A percentile compares a stretch with the other conserved stretches of the same genome.
Evolutionary conservation across 129 eudicot genomes (phyloP).

Genomic region (Saposhnikovia divaricata): DNA sequence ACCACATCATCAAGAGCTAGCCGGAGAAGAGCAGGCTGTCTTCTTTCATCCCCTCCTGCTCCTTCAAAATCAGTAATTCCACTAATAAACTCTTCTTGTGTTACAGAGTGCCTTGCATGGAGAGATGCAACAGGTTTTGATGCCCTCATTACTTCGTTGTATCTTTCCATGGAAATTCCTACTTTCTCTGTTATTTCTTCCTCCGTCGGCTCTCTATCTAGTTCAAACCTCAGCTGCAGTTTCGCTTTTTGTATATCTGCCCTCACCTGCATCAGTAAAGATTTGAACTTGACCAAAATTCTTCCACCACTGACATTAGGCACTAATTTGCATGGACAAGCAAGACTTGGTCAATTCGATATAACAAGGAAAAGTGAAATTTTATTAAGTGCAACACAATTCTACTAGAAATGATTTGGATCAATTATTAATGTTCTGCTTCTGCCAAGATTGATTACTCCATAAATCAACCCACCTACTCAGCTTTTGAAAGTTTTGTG

Average conservation of each 20-base stretch:
- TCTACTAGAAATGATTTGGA: background rate
- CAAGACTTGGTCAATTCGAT: background rate
- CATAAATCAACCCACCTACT: background rate
- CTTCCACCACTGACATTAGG: background rate
- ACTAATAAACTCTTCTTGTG: constrained; percentile 85
- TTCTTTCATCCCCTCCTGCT: constrained; percentile 50
- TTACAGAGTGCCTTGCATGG: constrained; percentile 50
- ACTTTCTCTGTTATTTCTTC: constrained; percentile 64
- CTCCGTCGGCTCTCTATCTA: constrained; percentile 65
- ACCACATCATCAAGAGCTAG: constrained; percentile 99
- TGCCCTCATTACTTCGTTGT: constrained; percentile 64
- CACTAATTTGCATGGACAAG: constrained; percentile 1
- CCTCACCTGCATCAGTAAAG: constrained; percentile 54
- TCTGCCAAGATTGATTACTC: background rate
- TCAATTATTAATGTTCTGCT: background rate
- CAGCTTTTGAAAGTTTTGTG: background rate
- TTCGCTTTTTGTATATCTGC: constrained; percentile 73
- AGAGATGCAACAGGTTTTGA: constrained; percentile 64
- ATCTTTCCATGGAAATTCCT: constrained; percentile 72
- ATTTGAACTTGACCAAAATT: background rate
- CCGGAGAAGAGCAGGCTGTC: constrained; percentile 89
- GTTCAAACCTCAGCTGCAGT: constrained; percentile 57
- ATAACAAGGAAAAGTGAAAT: background rate
- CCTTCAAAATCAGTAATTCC: constrained; percentile 62
- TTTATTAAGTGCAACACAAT: background rate